Base-by-base conservation (phyloP, 1,284 basidiomycete species). In the Anthracocystis walkeri region DNA sequence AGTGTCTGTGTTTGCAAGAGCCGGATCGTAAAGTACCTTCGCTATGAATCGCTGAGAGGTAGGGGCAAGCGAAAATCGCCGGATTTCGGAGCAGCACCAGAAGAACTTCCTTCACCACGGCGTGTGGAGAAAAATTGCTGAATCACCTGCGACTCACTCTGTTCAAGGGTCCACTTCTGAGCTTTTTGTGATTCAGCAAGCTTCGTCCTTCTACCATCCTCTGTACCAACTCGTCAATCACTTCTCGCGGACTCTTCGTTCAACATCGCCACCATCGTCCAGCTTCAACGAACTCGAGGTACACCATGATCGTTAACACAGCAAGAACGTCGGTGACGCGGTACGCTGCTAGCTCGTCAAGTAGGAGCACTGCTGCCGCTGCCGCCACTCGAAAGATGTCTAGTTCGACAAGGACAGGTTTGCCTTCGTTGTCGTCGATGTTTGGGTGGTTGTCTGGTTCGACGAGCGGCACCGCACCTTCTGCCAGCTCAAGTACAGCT, bases 361-460 rank as follows among this genome's bases (percentile, higher is more conserved):
- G 35, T 3, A 6, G 31, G 20, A 18, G 8, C 31, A 2, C 48
- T 6, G 14, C n/a, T 31, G 29, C 20, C 38, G n/a, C 16, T 18
- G 16, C 20, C 6, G 18, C 25, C 38, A 7, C 25, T 5, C 16
- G 52, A 18, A 31, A 8, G 25, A n/a, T 54, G 18, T 45, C 31
- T 20, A 56, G 31, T 25, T 56, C 54, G 3, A 21, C 54, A 21
- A 7, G 29, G 23, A 31, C 18, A 3, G 11, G 23, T 44, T 29
- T 21, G 44, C 21, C 40, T 35, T 29, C 29, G 29, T 7, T 44
- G 29, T 23, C 27, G 12, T 45, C 42, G 0, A 14, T 35, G 20
- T 56, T 56, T 31, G n/a, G 42, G 27, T 56, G 54, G 54, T 10
- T 56, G 21, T 45, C 54, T 16, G 42, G 31, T 2, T 10, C 38